Evolutionary conservation across 306 rosid genomes (phyloP), one percentile per base, ranked within the genome.

Genomic region (Bauhinia variegata): DNA sequence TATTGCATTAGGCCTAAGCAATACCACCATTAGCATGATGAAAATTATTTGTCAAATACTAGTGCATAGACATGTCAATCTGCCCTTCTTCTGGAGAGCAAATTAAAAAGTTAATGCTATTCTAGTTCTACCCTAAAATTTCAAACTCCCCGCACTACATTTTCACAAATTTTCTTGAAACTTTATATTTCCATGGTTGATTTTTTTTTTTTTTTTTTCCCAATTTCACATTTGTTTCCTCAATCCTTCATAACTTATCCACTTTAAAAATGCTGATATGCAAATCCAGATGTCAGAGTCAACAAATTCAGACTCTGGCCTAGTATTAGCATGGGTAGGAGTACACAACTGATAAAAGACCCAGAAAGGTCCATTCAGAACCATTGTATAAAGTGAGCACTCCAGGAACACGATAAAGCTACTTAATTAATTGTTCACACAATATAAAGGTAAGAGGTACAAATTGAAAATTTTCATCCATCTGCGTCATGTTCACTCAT

Each of bases 251-350:
- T 73, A 60, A 7, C 11, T 42, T 37, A 55, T 8, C 34, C 34
- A 46, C 7, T 74, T 41, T 30, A 9, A 28, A 46, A 56, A 50
- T 0, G 8, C 56, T 52, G 36, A 16, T 28, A 46, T 16, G 54
- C 8, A 3, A 6, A 37, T 37, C 32, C 68, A 39, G 12, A 60
- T 60, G 11, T 42, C 38, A 42, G 51, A 60, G 47, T 39, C 54
- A 48, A 46, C 72, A 65, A 16, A 52, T 48, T 51, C 37, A 43
- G 39, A 19, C 11, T 43, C 54, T 41, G 18, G 15, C 53, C 42
- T 33, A 65, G 49, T 59, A 54, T 16, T 52, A 58, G 30, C n/a
- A 63, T 6, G 63, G 70, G 49, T 60, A 52, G 62, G 65, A 56
- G n/a, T 36, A 60, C 18, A 49, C 9, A 48, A 33, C 43, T 23